Conservation (phyloP, 2,329 filamentous ascomycete species). For the Cryphonectria parasitica region DNA sequence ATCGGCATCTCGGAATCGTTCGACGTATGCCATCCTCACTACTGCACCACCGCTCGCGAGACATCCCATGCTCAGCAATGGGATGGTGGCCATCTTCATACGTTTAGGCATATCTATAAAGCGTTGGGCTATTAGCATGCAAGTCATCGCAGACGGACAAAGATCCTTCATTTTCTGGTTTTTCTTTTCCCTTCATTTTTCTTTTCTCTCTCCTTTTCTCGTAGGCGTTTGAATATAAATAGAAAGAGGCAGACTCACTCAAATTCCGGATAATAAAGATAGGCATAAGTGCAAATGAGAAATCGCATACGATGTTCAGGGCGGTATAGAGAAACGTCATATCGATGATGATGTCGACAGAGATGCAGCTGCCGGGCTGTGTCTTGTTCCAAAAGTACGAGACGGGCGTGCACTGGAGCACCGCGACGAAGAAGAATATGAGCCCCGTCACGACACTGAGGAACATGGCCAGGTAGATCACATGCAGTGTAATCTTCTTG, state of each 20-base stretch:
- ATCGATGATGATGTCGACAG: constrained; percentile 50
- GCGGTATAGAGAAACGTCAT: constrained; percentile 58
- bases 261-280: constrained; percentile 58
- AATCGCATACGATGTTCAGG: constrained; percentile 53
- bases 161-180: background rate
- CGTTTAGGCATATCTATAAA: constrained; percentile 50
- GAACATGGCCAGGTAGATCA: constrained; percentile 42
- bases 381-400: constrained; percentile 46
- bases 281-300: constrained; percentile 56
- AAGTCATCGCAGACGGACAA: background rate
- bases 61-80: constrained; percentile 61
- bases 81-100: constrained; percentile 56
- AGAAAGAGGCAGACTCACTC: constrained; percentile 28
- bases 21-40: constrained; percentile 45
- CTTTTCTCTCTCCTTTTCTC: background rate
- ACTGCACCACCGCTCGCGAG: constrained; percentile 51
- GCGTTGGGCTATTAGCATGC: background rate
- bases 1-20: constrained; percentile 44
- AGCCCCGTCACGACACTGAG: constrained; percentile 43
- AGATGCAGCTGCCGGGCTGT: constrained; percentile 42
- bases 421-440: constrained; percentile 46
- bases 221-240: background rate
- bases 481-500: constrained; percentile 38
- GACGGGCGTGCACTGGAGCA: constrained; percentile 47
- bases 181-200: background rate